Percentiles rank a stretch among this genome's conserved stretches.
Evolutionary conservation across 140 eudicot genomes (phyloP).

Genomic region (Flaveria floridana): DNA sequence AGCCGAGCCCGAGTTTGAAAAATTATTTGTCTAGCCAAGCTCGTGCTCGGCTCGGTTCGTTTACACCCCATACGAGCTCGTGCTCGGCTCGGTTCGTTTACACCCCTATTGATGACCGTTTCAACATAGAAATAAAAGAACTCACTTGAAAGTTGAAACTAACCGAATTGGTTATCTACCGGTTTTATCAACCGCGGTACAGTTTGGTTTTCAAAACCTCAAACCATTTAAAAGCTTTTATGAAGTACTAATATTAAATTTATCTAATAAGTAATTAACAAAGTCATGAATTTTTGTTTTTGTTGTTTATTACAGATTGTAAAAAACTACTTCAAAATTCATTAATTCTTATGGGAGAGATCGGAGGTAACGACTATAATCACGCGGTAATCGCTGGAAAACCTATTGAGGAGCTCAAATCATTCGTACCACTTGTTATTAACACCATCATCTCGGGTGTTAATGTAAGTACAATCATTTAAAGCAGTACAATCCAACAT

Average conservation of each 20-base stretch:
- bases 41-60: too few species aligned
- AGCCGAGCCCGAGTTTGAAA: too few species aligned
- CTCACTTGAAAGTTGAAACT: background rate
- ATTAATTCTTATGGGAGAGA: constrained; percentile 66
- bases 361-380: constrained; percentile 81
- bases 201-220: background rate
- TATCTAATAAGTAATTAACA: background rate
- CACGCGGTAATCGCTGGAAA: constrained; percentile 42
- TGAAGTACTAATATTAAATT: background rate
- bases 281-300: background rate
- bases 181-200: background rate
- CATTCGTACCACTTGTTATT: constrained; percentile 46
- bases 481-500: background rate
- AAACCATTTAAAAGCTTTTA: background rate
- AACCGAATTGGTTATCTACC: background rate
- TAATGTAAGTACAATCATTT: constrained; percentile 32
- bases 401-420: constrained; percentile 27
- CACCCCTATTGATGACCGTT: background rate
- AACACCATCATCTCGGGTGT: constrained; percentile 40
- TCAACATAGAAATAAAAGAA: background rate
- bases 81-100: too few species aligned
- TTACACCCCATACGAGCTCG: too few species aligned
- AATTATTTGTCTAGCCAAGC: too few species aligned
- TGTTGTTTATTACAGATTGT: constrained; percentile 38
- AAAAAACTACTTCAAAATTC: constrained; percentile 36